phyloP scores from a whole-genome alignment of 2,329 filamentous ascomycete genomes.

The Ophiostoma piceae region DNA sequence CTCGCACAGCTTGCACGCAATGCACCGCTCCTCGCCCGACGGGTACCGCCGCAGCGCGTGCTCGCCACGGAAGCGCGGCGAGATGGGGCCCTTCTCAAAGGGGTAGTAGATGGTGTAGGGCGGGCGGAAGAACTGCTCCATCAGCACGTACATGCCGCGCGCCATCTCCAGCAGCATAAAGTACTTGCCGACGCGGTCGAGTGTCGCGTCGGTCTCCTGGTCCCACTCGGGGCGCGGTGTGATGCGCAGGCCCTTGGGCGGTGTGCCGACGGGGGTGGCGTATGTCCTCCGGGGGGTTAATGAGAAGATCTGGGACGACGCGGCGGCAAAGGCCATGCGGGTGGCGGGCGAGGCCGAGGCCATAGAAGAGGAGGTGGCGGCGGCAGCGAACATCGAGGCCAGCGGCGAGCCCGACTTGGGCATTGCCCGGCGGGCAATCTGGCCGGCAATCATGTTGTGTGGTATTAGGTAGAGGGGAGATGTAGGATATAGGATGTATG shows the following conservation, averaged over 20 bases:
- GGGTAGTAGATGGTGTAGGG: slow-evolving; percentile 99
- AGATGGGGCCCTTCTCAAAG: slow-evolving; percentile 98
- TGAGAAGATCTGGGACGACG: slow-evolving; percentile 17
- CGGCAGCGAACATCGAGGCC: slow-evolving; percentile 16
- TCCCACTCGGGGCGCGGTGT: slow-evolving; percentile 72
- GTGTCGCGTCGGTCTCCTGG: slow-evolving; percentile 66
- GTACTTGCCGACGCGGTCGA: slow-evolving; percentile 85
- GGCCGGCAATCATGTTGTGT: slow-evolving; percentile 26
- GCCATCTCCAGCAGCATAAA: slow-evolving; percentile 95
- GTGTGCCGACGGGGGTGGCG: slow-evolving; percentile 70
- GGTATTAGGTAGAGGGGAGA: not conserved
- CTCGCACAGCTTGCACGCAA: slow-evolving; percentile 99
- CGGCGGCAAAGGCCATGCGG: slow-evolving; percentile 11
- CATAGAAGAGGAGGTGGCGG: slow-evolving; percentile 14
- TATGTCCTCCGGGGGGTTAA: slow-evolving; percentile 36
- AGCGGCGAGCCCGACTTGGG: slow-evolving; percentile 15
- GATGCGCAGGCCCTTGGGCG: slow-evolving; percentile 75
- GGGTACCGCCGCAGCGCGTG: slow-evolving; percentile 95
- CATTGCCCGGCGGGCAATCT: slow-evolving; percentile 25
- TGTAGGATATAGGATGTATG: not conserved
- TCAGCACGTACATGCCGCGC: slow-evolving; percentile 92
- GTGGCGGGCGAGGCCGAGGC: slow-evolving; percentile 4
- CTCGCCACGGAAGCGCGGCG: slow-evolving; percentile 94
- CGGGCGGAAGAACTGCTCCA: slow-evolving; percentile 98
- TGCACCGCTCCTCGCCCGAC: slow-evolving; percentile 96